Evolutionary conservation across 176 grass and related monocot species (phyloP).

Genomic region (Phoenix dactylifera): DNA sequence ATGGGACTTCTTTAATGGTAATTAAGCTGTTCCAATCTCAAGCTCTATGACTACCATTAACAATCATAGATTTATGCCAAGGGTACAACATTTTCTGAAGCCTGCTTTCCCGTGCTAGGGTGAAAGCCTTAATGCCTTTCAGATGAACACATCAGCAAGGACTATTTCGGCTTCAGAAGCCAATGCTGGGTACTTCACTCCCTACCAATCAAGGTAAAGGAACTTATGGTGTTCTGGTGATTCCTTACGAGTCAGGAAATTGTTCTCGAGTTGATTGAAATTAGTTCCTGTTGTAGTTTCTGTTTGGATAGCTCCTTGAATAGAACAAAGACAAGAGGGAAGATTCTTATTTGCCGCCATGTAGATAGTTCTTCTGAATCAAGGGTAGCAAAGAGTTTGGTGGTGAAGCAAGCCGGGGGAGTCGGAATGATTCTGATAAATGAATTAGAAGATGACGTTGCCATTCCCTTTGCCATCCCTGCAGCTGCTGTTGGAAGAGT

Average conservation of each 20-base stretch:
- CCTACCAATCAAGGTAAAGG: no score
- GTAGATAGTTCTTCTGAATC: background rate
- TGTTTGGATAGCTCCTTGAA: slow-evolving; percentile 2
- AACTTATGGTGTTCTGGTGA: no score
- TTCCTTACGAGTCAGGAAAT: no score
- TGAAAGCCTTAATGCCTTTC: no score
- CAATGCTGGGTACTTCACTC: no score
- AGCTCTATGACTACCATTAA: background rate
- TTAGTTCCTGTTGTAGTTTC: background rate
- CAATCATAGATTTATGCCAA: background rate
- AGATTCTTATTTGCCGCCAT: background rate
- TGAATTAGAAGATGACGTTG: background rate
- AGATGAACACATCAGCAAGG: no score
- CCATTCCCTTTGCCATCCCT: background rate
- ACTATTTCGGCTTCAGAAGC: no score
- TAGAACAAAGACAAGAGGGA: background rate
- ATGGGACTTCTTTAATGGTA: slow-evolving; percentile 10
- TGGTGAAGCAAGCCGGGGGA: background rate
- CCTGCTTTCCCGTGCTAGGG: no score
- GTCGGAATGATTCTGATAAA: slow-evolving; percentile 1
- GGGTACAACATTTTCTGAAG: no score
- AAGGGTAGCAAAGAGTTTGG: background rate
- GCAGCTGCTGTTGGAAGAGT: background rate
- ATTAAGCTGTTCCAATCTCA: background rate
- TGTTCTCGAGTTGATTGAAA: no score